phyloP scores from a whole-genome alignment of 441 rosid species.

The Raphanus hybrid region DNA sequence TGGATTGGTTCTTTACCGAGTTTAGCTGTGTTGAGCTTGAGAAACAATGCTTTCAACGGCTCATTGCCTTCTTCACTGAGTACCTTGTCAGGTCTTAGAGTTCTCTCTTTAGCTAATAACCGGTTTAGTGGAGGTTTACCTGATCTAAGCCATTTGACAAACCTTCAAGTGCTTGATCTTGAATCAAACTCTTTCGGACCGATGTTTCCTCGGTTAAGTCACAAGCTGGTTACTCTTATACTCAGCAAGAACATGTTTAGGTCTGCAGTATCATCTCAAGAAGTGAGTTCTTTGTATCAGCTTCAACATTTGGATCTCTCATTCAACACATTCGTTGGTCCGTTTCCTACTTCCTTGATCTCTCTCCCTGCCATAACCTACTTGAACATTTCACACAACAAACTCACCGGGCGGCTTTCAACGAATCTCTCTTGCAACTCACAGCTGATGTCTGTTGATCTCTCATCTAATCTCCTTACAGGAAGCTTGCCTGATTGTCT shows the following conservation, averaged over 20 bases:
- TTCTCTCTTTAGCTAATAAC: constrained; percentile 78
- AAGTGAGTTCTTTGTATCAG: constrained; percentile 67
- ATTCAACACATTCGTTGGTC: constrained; percentile 78
- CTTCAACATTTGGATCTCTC: constrained; percentile 85
- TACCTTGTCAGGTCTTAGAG: constrained; percentile 70
- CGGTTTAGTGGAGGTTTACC: constrained; percentile 74
- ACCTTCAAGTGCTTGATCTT: constrained; percentile 89
- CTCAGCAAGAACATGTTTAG: constrained; percentile 87
- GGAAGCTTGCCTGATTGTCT: constrained; percentile 82
- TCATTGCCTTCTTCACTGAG: constrained; percentile 73
- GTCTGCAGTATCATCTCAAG: constrained; percentile 67
- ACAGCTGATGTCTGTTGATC: constrained; percentile 62
- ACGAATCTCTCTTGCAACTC: constrained; percentile 75
- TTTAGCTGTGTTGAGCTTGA: constrained; percentile 76
- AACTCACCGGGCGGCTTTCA: constrained; percentile 82
- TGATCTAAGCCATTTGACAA: constrained; percentile 66
- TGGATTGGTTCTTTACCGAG: constrained; percentile 51
- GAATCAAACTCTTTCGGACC: constrained; percentile 86
- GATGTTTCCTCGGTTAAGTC: constrained; percentile 69
- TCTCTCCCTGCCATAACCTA: constrained; percentile 74
- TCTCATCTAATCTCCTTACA: constrained; percentile 84
- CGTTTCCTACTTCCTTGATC: constrained; percentile 63
- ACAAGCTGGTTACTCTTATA: constrained; percentile 69
- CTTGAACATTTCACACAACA: constrained; percentile 74
- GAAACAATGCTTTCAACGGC: constrained; percentile 74